A percentile compares a stretch with the other conserved stretches of the same genome.
Evolutionary conservation across 169 alveolate species (phyloP).

Genomic region (Plasmodium inui): DNA sequence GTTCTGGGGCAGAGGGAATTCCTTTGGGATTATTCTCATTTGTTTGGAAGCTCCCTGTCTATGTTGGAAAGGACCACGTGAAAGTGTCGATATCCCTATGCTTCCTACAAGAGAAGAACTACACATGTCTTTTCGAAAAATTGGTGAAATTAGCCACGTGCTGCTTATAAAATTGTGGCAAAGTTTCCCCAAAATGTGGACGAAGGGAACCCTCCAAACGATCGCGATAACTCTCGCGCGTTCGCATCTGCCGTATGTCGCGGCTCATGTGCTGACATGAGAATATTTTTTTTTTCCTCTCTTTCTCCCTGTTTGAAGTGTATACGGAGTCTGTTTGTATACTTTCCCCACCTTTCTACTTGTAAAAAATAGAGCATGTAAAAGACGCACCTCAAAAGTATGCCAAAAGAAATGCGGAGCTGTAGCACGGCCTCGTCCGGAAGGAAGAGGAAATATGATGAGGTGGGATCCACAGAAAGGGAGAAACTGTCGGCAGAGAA

Average conservation of each 20-base stretch:
- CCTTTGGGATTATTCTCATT: background rate
- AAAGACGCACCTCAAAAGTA: background rate
- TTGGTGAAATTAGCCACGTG: background rate
- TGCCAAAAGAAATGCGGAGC: conserved; percentile 23
- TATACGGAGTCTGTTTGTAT: background rate
- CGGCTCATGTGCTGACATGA: background rate
- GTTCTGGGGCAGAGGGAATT: background rate
- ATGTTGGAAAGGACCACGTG: background rate
- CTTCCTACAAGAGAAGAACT: background rate
- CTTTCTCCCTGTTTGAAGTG: background rate
- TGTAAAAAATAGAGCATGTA: background rate
- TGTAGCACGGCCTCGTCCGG: conserved; percentile 35
- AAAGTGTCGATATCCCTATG: background rate
- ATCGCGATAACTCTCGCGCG: background rate
- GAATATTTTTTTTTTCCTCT: background rate
- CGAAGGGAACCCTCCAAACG: background rate
- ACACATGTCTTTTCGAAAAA: background rate
- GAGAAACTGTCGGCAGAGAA: background rate
- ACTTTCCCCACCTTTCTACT: background rate
- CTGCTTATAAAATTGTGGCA: background rate
- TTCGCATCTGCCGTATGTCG: background rate
- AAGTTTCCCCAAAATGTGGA: background rate
- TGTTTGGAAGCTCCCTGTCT: background rate
- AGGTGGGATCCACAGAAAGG: background rate
- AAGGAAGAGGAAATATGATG: conserved; percentile 22